Evolutionary conservation across 2,329 filamentous ascomycete genomes (phyloP).

Genomic region (Botryotinia calthae): DNA sequence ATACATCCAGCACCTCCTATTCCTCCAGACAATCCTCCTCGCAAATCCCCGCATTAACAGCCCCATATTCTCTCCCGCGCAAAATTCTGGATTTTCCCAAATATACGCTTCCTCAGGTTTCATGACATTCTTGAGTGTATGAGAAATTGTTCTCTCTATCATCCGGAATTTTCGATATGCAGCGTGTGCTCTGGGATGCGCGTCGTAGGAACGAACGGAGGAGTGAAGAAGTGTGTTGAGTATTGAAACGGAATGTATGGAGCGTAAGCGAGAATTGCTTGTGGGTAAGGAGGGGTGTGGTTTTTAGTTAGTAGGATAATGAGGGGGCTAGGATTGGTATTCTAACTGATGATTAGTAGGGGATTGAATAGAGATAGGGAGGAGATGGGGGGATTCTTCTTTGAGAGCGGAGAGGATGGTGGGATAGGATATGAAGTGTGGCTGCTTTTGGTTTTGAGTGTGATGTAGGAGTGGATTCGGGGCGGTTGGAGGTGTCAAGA

Average conservation of each 20-base stretch:
- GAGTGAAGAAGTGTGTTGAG: not conserved
- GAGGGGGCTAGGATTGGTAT: no score
- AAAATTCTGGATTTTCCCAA: not conserved
- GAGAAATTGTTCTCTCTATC: fast-evolving
- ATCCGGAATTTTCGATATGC: not conserved
- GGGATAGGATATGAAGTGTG: not conserved
- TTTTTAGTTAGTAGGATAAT: no score
- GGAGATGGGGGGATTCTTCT: not conserved
- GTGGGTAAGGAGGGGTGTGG: no score
- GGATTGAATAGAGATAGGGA: not conserved
- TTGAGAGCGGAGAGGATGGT: not conserved
- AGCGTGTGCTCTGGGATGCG: not conserved
- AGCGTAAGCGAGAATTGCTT: no score
- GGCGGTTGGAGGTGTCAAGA: no score
- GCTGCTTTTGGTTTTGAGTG: no score
- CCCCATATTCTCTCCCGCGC: not conserved
- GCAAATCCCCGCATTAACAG: not conserved
- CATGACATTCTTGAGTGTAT: not conserved
- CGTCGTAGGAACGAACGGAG: no score
- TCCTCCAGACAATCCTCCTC: not conserved
- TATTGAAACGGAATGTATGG: not conserved
- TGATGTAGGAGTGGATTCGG: no score
- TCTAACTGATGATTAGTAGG: no score
- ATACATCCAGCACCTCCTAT: not conserved
- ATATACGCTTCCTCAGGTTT: not conserved